A percentile compares a stretch with the other conserved stretches of the same genome.
Evolutionary conservation across 148 eudicot species (phyloP).

Genomic region (Tetragonia tetragonoides): DNA sequence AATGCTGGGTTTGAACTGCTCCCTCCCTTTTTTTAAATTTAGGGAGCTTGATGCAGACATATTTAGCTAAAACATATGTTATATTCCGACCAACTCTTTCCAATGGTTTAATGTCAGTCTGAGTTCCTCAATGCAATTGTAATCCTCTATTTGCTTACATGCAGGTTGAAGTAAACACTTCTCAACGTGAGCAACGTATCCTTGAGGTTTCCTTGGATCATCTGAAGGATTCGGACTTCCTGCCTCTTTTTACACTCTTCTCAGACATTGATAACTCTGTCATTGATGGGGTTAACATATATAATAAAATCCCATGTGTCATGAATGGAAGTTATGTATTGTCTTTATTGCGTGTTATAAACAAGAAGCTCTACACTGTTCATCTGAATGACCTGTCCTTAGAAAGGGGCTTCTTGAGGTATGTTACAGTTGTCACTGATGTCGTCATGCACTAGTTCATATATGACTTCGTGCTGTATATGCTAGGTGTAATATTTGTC

Average conservation of each 20-base stretch:
- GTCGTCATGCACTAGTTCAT: neutral
- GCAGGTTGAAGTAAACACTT: slow-evolving; percentile 42
- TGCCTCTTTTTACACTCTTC: slow-evolving; percentile 43
- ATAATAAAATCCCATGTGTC: slow-evolving; percentile 25
- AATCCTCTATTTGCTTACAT: slow-evolving; percentile 6
- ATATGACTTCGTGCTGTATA: neutral
- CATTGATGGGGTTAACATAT: slow-evolving; percentile 32
- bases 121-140: neutral
- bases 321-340: slow-evolving; percentile 39
- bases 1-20: neutral
- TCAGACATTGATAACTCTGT: slow-evolving; percentile 21
- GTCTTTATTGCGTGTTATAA: slow-evolving; percentile 38
- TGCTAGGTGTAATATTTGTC: neutral
- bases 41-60: neutral
- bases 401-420: slow-evolving; percentile 46
- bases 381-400: slow-evolving; percentile 39
- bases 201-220: slow-evolving; percentile 39
- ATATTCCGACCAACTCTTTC: neutral
- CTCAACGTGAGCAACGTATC: slow-evolving; percentile 24
- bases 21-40: neutral
- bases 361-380: slow-evolving; percentile 44
- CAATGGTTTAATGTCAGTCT: neutral
- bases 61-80: neutral
- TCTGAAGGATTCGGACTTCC: slow-evolving; percentile 44
- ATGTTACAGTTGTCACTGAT: neutral